Conservation (phyloP, 2,329 filamentous ascomycete genomes). For the Penicillium sp. region DNA sequence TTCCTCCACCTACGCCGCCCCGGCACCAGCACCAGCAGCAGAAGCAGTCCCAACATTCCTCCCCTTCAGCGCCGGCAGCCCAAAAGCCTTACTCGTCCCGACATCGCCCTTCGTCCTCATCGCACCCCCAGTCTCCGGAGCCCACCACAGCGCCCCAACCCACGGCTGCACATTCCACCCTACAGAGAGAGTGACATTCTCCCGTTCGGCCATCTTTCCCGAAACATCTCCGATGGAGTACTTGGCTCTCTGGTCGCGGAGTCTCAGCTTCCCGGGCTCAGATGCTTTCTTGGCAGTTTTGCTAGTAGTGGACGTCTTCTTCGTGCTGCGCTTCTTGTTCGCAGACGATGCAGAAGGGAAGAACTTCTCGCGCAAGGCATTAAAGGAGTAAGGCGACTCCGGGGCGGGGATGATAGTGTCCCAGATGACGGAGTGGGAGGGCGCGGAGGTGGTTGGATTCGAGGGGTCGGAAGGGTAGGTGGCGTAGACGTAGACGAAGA, state of each 20-base stretch:
- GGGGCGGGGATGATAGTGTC: constrained; percentile 76
- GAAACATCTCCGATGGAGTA: constrained; percentile 92
- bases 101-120: constrained; percentile 46
- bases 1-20: constrained; percentile 13
- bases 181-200: constrained; percentile 67
- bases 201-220: constrained; percentile 63
- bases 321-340: no score
- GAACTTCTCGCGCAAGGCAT: no score
- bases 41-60: no score
- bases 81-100: constrained; percentile 45
- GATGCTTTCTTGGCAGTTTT: no score
- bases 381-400: constrained; percentile 39
- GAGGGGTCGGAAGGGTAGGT: constrained; percentile 45
- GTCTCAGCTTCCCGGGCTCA: constrained; percentile 53
- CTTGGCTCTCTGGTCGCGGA: constrained; percentile 82
- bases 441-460: constrained; percentile 19
- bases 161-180: constrained; percentile 98
- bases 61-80: no score
- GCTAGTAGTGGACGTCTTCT: no score
- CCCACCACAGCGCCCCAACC: constrained; percentile 84
- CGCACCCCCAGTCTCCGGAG: constrained; percentile 45
- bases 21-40: no score
- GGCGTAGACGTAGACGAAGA: constrained; percentile 92
- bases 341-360: no score
- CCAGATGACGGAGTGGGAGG: constrained; percentile 77